A percentile compares a stretch with the other conserved stretches of the same genome.
Evolutionary conservation across 345 rosid genomes (phyloP).

Genomic region (Zanthoxylum bungeanum): DNA sequence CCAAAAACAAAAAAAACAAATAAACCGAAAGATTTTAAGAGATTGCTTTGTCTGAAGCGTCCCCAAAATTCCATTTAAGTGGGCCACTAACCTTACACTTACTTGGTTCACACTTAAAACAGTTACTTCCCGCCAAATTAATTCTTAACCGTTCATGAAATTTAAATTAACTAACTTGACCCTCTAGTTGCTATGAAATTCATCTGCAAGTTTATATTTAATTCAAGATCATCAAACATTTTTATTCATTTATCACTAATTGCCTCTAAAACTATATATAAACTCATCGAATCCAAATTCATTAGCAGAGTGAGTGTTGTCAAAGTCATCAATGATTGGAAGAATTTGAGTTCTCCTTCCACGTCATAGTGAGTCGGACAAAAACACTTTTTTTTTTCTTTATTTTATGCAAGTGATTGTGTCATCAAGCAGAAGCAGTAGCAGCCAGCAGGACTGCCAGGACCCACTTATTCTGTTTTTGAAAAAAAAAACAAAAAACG

Average conservation of each 20-base stretch:
- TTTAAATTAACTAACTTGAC: not conserved
- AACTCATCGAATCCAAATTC: no score
- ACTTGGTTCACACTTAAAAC: constrained; percentile 51
- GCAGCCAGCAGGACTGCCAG: no score
- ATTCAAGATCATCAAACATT: no score
- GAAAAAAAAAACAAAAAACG: not conserved
- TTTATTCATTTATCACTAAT: no score
- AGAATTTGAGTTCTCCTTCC: constrained; percentile 35
- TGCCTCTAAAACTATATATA: no score
- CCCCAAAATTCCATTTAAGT: constrained; percentile 52
- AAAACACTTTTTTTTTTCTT: constrained; percentile 39
- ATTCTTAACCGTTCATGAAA: constrained; percentile 33
- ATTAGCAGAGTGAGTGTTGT: no score
- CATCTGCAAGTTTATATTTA: no score
- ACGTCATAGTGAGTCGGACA: constrained; percentile 53
- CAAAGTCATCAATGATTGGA: constrained; percentile 8
- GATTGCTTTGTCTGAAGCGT: constrained; percentile 51
- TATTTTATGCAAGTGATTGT: constrained; percentile 19
- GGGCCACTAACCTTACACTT: constrained; percentile 43
- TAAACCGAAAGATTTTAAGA: constrained; percentile 64
- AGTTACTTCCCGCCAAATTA: constrained; percentile 34
- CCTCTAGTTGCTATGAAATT: not conserved
- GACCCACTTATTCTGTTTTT: no score
- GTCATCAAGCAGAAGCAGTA: constrained; percentile 31
- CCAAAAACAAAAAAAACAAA: no score